These are phyloP conservation scores for Exophiala spinifera DNA, from an alignment of 2,329 filamentous ascomycete species.

Conservation along the genomic window DNA sequence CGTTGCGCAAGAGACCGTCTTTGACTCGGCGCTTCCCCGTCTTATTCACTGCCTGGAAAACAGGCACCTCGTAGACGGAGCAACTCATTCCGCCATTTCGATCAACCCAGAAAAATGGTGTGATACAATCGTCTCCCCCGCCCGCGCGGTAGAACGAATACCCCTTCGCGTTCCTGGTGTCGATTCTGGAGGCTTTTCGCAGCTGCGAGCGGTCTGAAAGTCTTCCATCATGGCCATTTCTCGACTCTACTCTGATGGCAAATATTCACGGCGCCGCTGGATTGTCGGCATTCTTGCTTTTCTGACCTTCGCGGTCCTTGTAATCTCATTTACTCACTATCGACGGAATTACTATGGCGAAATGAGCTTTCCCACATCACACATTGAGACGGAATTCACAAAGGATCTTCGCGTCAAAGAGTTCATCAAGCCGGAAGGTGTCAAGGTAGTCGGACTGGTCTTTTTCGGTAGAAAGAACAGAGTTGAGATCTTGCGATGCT, in stretches of 20 bases:
- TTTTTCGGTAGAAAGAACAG: constrained; percentile 47
- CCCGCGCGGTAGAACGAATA: not conserved
- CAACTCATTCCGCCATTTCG: not conserved
- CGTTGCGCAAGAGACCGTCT: not conserved
- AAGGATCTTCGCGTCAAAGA: constrained; percentile 2
- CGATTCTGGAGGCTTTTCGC: no score
- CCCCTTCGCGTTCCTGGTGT: no score
- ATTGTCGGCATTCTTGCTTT: constrained; percentile 1
- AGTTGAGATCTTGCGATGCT: constrained; percentile 49
- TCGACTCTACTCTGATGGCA: constrained; percentile 1
- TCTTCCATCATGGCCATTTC: not conserved
- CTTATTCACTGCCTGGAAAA: no score
- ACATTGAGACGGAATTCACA: not conserved
- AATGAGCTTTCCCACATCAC: constrained; percentile 7
- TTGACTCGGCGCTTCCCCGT: no score
- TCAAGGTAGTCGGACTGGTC: constrained; percentile 44
- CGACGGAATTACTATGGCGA: constrained; percentile 9
- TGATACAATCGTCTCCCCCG: not conserved
- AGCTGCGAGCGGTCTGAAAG: not conserved
- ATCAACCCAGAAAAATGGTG: not conserved
- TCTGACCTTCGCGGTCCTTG: not conserved
- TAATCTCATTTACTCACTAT: not conserved
- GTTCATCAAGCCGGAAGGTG: constrained; percentile 13
- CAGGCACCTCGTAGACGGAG: no score
- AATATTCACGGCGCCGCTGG: not conserved